Percentiles rank a stretch among this genome's conserved stretches.
Conservation (phyloP, 768 basidiomycete species). For the Artomyces pyxidatus region DNA sequence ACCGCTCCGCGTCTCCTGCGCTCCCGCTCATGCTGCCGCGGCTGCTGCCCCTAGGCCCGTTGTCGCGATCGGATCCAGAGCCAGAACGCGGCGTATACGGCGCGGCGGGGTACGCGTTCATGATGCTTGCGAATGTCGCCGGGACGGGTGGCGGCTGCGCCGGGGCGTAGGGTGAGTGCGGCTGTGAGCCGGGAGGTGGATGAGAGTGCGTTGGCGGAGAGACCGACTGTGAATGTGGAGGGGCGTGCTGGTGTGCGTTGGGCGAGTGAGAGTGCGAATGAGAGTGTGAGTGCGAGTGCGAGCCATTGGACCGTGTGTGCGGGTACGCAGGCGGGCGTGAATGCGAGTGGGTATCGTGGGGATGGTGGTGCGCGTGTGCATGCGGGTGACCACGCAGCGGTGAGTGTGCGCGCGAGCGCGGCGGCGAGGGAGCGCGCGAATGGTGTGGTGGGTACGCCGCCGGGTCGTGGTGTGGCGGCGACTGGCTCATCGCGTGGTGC, state of each 20-base stretch:
- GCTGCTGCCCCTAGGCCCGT: constrained; percentile 14
- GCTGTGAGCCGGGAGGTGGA: constrained; percentile 20
- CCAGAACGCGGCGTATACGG: constrained; percentile 22
- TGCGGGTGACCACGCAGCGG: constrained; percentile 20
- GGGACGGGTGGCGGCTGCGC: constrained; percentile 30
- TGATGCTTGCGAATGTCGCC: constrained; percentile 57
- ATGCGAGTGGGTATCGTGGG: not conserved
- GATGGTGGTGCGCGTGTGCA: constrained; percentile 18
- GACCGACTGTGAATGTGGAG: constrained; percentile 19
- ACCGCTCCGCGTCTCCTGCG: constrained; percentile 11
- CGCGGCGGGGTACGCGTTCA: constrained; percentile 55
- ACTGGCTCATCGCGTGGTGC: constrained; percentile 6
- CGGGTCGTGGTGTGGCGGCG: constrained; percentile 6
- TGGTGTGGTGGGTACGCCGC: constrained; percentile 6
- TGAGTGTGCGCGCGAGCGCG: constrained; percentile 6
- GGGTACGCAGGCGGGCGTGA: constrained; percentile 9
- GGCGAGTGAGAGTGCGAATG: not conserved
- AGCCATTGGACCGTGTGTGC: constrained; percentile 20
- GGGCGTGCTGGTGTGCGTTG: constrained; percentile 19
- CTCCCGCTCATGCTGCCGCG: constrained; percentile 10
- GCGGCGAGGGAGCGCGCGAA: constrained; percentile 8
- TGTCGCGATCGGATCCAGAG: constrained; percentile 22
- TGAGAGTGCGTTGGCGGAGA: constrained; percentile 15
- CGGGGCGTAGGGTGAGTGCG: constrained; percentile 19
- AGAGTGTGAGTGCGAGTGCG: constrained; percentile 5